Base-by-base conservation (phyloP, 176 grass and related monocot species). In the Chrysopogon serrulatus region DNA sequence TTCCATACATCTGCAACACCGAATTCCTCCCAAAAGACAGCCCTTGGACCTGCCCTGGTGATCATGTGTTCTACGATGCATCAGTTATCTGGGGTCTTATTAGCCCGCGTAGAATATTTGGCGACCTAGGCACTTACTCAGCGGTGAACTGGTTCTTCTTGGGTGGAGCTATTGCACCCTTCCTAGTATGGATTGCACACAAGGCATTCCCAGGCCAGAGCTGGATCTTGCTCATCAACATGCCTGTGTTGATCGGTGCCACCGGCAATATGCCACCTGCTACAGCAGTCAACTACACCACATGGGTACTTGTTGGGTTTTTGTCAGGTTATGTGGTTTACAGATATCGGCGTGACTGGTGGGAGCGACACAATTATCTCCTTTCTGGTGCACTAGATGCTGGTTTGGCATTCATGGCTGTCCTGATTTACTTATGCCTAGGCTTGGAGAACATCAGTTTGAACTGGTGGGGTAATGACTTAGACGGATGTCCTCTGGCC, bases 11-110 rank as follows among this genome's bases (percentile, higher is more conserved):
- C 26, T 95, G 96, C 53, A 51, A 93, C 77, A 98, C 71, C 0
- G 84, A 93, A 30, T 87, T 98, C 65, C 91, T 98, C 49, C 79
- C 90, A 32, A 21, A 79, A 48, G 96, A 82, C 47, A 93, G 90
- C 89, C 96, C 92, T 15, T 98, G 96, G 96, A 95, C 96, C n/a
- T 98, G 92, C 79, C 95, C 95, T 1, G 10, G 79, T 4, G 96
- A 98, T 57, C 96, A 95, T 56, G 89, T 98, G 35, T 98, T 98
- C 79, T 98, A 91, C 15, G 96, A 98, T 19, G 96, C 92, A 41
- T 98, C 96, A 15, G 96, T 98, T 32, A 98, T 98, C 68, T 98
- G 96, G 96, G 96, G 96, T 17, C 89, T 98, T 21, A 86, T 98
- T 23, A 82, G 96, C 30, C 96, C 92, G 19, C 96, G 96, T 44